These are phyloP conservation scores for Zea mays DNA, from an alignment of 176 grass and related monocot genomes.

Conservation along the genomic window Zm-B73-REFERENCE-NAM-5.0 NC_050098.1:214360501-214361000, in stretches of 20 bases:
- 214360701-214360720: not conserved
- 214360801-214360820: too few relatives aligned
- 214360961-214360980: too few relatives aligned
- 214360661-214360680: conserved; percentile 17
- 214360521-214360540: not conserved
- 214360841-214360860: too few relatives aligned
- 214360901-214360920: too few relatives aligned
- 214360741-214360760: not conserved
- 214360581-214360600: not conserved
- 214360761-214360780: not conserved
- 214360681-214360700: conserved; percentile 5
- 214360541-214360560: not conserved
- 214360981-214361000: too few relatives aligned
- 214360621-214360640: conserved; percentile 18
- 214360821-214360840: too few relatives aligned
- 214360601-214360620: not conserved
- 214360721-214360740: not conserved
- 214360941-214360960: too few relatives aligned
- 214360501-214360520: not conserved
- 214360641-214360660: not conserved
- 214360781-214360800: not conserved
- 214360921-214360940: too few relatives aligned
- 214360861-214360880: too few relatives aligned
- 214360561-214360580: not conserved
- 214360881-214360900: too few relatives aligned